phyloP scores from a whole-genome alignment of 2,329 filamentous ascomycete species.

The Penicillium freii region DNA sequence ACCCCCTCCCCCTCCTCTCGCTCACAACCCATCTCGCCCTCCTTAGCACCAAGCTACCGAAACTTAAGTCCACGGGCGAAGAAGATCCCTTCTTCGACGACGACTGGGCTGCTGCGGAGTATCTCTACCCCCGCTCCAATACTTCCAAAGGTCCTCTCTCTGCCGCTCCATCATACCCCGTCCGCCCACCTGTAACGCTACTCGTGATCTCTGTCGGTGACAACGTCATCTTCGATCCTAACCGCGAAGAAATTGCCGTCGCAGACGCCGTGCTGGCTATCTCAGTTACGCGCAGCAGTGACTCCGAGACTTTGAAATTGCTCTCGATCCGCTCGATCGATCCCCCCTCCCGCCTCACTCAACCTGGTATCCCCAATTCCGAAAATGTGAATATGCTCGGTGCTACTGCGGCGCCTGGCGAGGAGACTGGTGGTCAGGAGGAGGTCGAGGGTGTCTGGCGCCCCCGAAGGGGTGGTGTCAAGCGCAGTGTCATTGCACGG shows the following conservation, averaged over 20 bases:
- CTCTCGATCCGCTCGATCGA: constrained; percentile 71
- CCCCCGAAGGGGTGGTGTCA: constrained; percentile 78
- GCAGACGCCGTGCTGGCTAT: constrained; percentile 86
- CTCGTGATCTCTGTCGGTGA: constrained; percentile 82
- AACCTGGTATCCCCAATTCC: constrained; percentile 66
- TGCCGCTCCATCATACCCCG: constrained; percentile 27
- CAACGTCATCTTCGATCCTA: constrained; percentile 93
- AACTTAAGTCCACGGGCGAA: constrained; percentile 81
- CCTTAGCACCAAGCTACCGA: constrained; percentile 78
- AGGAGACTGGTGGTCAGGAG: constrained; percentile 52
- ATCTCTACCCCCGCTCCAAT: constrained; percentile 64
- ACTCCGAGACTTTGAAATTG: constrained; percentile 54
- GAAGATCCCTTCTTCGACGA: constrained; percentile 98
- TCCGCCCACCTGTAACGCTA: constrained; percentile 79
- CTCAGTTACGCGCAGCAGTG: constrained; percentile 58
- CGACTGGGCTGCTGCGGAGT: constrained; percentile 84
- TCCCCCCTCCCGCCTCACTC: constrained; percentile 69
- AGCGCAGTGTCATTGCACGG: constrained; percentile 66
- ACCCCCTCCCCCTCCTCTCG: constrained; percentile 87
- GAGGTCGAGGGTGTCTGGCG: constrained; percentile 74
- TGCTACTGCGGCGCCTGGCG: constrained; percentile 35
- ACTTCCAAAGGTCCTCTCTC: constrained; percentile 16
- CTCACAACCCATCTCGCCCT: constrained; percentile 92
- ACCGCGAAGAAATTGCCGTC: constrained; percentile 85
- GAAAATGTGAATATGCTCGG: constrained; percentile 56